Percentiles rank a stretch among this genome's conserved stretches.
phyloP scores from a whole-genome alignment of 768 basidiomycete genomes.

The Phylloporus scabripes region DNA sequence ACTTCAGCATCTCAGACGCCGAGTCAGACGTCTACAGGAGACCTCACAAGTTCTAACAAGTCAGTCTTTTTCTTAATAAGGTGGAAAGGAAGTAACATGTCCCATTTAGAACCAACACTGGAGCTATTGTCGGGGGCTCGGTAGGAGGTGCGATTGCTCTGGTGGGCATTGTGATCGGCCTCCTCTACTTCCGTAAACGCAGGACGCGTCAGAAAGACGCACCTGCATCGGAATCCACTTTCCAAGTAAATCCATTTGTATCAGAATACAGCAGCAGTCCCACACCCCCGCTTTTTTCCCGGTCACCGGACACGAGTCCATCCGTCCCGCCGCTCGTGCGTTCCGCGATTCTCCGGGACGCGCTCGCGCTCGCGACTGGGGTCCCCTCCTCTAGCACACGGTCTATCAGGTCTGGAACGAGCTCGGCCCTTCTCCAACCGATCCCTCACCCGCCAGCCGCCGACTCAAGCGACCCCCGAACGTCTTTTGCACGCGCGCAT shows the following conservation, averaged over 20 bases:
- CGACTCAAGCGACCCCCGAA: neutral
- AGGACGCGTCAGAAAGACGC: neutral
- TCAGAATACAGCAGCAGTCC: neutral
- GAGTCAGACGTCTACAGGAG: neutral
- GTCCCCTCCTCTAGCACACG: neutral
- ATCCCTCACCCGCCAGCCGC: neutral
- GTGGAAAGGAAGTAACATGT: constrained; percentile 5
- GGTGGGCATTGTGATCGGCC: neutral
- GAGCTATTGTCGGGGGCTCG: constrained; percentile 10
- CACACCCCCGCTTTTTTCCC: neutral
- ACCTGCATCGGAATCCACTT: neutral
- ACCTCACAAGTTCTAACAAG: constrained; percentile 1
- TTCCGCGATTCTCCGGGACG: constrained; percentile 13
- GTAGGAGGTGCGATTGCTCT: constrained; percentile 10
- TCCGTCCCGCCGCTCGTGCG: constrained; percentile 5
- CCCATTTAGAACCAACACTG: constrained; percentile 9
- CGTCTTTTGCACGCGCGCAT: neutral
- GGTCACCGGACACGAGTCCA: neutral
- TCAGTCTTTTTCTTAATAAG: neutral
- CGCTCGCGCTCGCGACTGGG: neutral
- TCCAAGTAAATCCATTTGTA: constrained; percentile 3
- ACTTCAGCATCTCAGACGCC: constrained; percentile 3
- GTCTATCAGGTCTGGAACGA: constrained; percentile 1
- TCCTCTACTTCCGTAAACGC: constrained; percentile 9
- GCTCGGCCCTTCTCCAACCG: constrained; percentile 1